These are phyloP conservation scores for Camellia japonica DNA, from an alignment of 148 eudicot species.

Conservation along the genomic window DNA sequence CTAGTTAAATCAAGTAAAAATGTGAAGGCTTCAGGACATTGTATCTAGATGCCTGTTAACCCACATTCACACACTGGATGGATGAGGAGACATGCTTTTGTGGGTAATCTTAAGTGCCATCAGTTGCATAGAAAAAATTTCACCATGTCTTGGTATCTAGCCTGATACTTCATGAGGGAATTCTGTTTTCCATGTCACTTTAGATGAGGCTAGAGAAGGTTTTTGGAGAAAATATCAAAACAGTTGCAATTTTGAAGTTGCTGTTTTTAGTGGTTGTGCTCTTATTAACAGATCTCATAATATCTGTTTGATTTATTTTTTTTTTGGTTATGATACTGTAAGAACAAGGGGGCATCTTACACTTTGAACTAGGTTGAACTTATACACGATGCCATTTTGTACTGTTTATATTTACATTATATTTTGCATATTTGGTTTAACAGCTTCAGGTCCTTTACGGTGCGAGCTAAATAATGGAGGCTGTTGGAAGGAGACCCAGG, in stretches of 20 bases:
- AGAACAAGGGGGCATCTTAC: neutral
- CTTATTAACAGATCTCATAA: neutral
- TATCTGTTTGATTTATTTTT: neutral
- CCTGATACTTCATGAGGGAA: neutral
- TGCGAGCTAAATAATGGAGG: conserved; percentile 87
- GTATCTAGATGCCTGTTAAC: neutral
- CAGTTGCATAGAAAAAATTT: neutral
- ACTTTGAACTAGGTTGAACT: neutral
- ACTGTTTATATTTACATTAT: neutral
- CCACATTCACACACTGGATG: neutral
- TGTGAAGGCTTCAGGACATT: neutral
- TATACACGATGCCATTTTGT: neutral
- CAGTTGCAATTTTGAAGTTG: neutral
- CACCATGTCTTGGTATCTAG: neutral
- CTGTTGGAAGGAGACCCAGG: conserved; percentile 74
- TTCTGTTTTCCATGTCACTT: neutral
- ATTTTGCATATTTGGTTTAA: conserved; percentile 15
- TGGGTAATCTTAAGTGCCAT: neutral
- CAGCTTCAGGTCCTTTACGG: conserved; percentile 73
- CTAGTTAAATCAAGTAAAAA: neutral
- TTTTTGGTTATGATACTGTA: no score
- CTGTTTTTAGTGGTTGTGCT: neutral
- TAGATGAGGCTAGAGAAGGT: neutral
- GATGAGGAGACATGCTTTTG: neutral
- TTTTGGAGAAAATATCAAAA: neutral